Evolutionary conservation across 1,139 yeast genomes (phyloP), one percentile per base, ranked within the genome.

Genomic region (Eremothecium gossypii): DNA sequence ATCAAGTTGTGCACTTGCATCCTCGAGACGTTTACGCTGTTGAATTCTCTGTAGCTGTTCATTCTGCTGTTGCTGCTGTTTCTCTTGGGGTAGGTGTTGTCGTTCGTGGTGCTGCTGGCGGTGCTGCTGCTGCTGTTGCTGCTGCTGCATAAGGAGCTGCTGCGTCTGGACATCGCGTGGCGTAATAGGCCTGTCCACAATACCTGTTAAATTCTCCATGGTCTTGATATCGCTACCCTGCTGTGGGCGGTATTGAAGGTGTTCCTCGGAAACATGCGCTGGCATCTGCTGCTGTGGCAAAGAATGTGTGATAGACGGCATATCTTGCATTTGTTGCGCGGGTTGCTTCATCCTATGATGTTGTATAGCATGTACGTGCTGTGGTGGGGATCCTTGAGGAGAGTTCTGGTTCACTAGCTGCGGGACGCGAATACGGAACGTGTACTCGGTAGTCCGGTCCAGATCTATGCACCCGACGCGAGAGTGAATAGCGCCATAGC

Each of bases 381-480:
- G 78, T 49, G 74, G 78, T 55, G 73, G 71, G 38, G 68, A 59
- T 36, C 54, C 50, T 20, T 49, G 51, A 9, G 48, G 43, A 12
- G 50, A 45, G 30, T 44, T 40, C 27, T 49, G 52, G 35, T 51
- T 55, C 9, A 52, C 44, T 3, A 58, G 57, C 49, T 70, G 82
- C 2, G 87, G 84, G 1, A 82, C 80, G 50, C 87, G 68, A 17
- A 81, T 83, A 65, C 84, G 52, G 68, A 69, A 65, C 61, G 76
- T 57, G 66, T 77, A 65, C 57, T 76, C 71, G 57, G 67, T 66
- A 53, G 86, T 46, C 68, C 73, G 54, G 50, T 81, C 87, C 14
- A 81, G 74, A 59, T 81, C 83, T 35, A 81, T 70, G 48, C 83
- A 73, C 1, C 87, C 89, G 45, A 86, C 79, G 46, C 91, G 71